Percentiles rank a stretch among this genome's conserved stretches.
Evolutionary conservation across 129 eudicot species (phyloP).

Genomic region (Logfia minima): DNA sequence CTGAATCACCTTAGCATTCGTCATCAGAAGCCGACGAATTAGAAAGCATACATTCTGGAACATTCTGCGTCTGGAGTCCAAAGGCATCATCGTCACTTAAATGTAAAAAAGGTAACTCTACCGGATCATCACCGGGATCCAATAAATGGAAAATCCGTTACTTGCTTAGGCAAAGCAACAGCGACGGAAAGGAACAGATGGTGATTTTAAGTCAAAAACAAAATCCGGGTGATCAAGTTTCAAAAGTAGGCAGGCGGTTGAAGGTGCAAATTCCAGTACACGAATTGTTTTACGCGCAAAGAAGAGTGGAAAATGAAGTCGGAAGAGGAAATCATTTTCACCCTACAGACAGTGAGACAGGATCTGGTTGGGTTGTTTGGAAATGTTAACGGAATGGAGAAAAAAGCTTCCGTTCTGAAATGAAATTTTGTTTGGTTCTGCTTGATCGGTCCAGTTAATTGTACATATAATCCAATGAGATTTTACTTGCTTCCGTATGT

Average conservation of each 20-base stretch:
- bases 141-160: conserved; percentile 53
- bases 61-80: conserved; percentile 59
- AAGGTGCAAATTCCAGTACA: conserved; percentile 26
- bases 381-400: conserved; percentile 2
- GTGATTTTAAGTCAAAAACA: conserved; percentile 29
- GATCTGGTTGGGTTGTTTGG: conserved; percentile 37
- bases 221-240: not conserved
- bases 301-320: conserved; percentile 46
- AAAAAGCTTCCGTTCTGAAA: conserved; percentile 30
- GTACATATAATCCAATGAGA: too few relatives aligned
- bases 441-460: too few relatives aligned
- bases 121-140: conserved; percentile 45
- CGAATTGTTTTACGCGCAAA: conserved; percentile 45
- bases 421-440: conserved; percentile 1
- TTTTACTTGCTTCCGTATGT: too few relatives aligned
- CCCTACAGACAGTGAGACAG: conserved; percentile 58
- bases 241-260: not conserved
- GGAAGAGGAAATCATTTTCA: conserved; percentile 50
- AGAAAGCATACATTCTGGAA: conserved; percentile 48
- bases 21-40: conserved; percentile 55
- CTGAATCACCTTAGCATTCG: conserved; percentile 43
- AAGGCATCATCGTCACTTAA: conserved; percentile 17
- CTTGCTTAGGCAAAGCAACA: conserved; percentile 55
- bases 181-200: conserved; percentile 58
- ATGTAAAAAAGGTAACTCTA: conserved; percentile 60